phyloP scores from a whole-genome alignment of 2,329 filamentous ascomycete genomes.

The Ceratocystiopsis minuta region DNA sequence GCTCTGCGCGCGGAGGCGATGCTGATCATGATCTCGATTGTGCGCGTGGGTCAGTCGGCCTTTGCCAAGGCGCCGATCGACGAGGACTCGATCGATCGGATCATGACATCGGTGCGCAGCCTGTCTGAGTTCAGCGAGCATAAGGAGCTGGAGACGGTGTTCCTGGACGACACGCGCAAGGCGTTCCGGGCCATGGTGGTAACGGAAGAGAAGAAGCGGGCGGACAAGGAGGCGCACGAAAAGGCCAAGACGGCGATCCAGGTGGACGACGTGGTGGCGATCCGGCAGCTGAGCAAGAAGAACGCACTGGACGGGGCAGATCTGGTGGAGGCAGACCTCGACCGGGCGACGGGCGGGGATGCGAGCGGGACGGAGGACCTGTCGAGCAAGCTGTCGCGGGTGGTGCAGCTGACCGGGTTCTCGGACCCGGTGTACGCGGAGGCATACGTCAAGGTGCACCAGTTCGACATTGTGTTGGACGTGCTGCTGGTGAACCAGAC shows the following conservation, averaged over 20 bases:
- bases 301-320: conserved; percentile 65
- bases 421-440: conserved; percentile 98
- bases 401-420: conserved; percentile 95
- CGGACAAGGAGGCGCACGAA: conserved; percentile 81
- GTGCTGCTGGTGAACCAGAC: conserved; percentile 96
- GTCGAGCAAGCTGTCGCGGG: conserved; percentile 82
- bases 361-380: conserved; percentile 60
- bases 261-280: conserved; percentile 85
- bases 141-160: conserved; percentile 81
- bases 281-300: conserved; percentile 87
- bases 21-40: conserved; percentile 98
- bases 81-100: conserved; percentile 92
- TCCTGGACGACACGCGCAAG: conserved; percentile 84
- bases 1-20: conserved; percentile 91
- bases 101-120: conserved; percentile 93
- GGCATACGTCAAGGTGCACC: conserved; percentile 95
- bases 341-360: conserved; percentile 87
- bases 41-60: conserved; percentile 94
- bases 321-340: conserved; percentile 75
- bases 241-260: conserved; percentile 89
- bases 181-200: conserved; percentile 96
- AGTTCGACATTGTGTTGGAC: conserved; percentile 95
- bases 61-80: conserved; percentile 96
- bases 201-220: conserved; percentile 92
- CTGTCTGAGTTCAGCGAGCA: conserved; percentile 77